Conservation (phyloP, 1,284 basidiomycete species). For the Ustilago lituana region DNA sequence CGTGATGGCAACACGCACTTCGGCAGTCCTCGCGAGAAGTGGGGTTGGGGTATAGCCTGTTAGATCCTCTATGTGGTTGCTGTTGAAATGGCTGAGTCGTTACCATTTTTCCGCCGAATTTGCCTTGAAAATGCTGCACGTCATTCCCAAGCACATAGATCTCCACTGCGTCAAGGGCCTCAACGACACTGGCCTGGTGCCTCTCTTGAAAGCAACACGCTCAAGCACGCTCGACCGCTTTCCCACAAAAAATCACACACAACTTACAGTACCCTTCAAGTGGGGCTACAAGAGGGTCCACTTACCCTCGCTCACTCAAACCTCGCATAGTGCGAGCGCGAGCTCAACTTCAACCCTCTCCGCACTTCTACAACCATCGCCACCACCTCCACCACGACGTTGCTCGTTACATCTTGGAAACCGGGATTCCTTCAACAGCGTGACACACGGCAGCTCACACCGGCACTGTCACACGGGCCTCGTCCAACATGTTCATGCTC, state of each 20-base stretch:
- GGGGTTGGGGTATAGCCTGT: background rate
- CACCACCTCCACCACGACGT: background rate
- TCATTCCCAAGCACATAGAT: too few relatives aligned
- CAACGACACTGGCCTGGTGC: too few relatives aligned
- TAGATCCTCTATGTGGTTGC: too few relatives aligned
- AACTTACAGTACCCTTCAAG: too few relatives aligned
- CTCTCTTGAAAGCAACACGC: too few relatives aligned
- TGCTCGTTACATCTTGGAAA: too few relatives aligned
- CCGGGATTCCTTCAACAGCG: background rate
- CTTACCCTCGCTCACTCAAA: too few relatives aligned
- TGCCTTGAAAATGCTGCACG: background rate
- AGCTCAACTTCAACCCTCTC: constrained; percentile 12
- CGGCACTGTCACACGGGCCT: background rate
- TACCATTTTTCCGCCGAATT: too few relatives aligned
- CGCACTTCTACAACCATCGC: constrained; percentile 17
- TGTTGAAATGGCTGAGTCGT: constrained; percentile 26
- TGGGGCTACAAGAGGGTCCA: background rate
- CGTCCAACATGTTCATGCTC: constrained; percentile 76
- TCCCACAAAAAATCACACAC: too few relatives aligned
- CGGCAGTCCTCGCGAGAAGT: background rate
- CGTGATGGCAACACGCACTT: constrained; percentile 21
- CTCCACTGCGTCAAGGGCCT: too few relatives aligned
- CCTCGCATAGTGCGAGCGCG: background rate
- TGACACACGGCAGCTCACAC: background rate
- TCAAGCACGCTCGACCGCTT: too few relatives aligned